These are phyloP conservation scores for Clonostachys byssicola DNA, from an alignment of 2,329 filamentous ascomycete genomes.

Conservation along the genomic window DNA sequence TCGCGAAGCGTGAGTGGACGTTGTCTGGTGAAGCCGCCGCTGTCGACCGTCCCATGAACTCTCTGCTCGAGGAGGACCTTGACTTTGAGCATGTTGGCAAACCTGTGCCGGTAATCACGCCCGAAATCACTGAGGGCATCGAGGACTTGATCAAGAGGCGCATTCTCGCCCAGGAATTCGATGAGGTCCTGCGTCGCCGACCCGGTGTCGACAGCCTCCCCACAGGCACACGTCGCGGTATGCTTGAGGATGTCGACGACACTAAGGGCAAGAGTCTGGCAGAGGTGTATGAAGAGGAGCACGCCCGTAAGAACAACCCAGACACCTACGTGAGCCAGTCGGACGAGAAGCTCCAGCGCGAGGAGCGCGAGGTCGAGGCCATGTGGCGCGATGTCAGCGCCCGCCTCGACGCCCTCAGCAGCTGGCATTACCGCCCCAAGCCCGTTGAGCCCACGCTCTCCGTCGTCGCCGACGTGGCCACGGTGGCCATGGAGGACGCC, in stretches of 20 bases:
- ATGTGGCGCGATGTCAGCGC: slow-evolving; percentile 79
- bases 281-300: slow-evolving; percentile 92
- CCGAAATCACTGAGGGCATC: slow-evolving; percentile 84
- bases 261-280: slow-evolving; percentile 85
- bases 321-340: slow-evolving; percentile 74
- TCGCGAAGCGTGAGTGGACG: slow-evolving; percentile 89
- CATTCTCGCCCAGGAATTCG: slow-evolving; percentile 85
- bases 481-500: slow-evolving; percentile 91
- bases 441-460: slow-evolving; percentile 76
- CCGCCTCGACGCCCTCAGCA: slow-evolving; percentile 84
- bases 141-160: slow-evolving; percentile 92
- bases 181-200: slow-evolving; percentile 80
- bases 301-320: slow-evolving; percentile 73
- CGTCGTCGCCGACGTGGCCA: slow-evolving; percentile 86
- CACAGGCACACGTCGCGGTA: slow-evolving; percentile 60
- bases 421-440: slow-evolving; percentile 94
- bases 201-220: slow-evolving; percentile 68
- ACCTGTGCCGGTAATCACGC: slow-evolving; percentile 88
- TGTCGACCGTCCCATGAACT: slow-evolving; percentile 80
- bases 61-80: slow-evolving; percentile 87
- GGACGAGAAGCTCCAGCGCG: slow-evolving; percentile 76
- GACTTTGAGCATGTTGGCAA: slow-evolving; percentile 96
- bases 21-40: slow-evolving; percentile 84
- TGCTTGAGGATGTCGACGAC: slow-evolving; percentile 68
- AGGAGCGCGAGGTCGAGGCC: slow-evolving; percentile 76